Base-by-base conservation (phyloP, 768 basidiomycete species). In the Suillus clintonianus region DNA sequence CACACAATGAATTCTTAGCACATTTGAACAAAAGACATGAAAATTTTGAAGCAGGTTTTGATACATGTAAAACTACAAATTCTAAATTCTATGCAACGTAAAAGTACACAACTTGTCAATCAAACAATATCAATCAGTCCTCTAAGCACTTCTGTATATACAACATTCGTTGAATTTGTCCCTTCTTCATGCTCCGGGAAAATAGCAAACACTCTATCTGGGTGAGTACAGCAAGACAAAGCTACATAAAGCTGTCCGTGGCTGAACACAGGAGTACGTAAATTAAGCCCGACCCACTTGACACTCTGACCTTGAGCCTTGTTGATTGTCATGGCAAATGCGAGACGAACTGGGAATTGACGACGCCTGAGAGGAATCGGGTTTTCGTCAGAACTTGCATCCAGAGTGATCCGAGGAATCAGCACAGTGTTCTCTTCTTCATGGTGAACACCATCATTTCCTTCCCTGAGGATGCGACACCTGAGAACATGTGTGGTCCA, bases 211-310 rank as follows among this genome's bases (percentile, higher is more conserved):
- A 55, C 53, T 55, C 53, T 55, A 2, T 8, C 1, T 10, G 54
- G 54, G 22, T 66, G 67, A 53, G 72, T 73, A 41, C 69, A 68
- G 13, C 67, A 57, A 61, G 75, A 77, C 2, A 77, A 62, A 19
- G 71, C 75, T 22, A 79, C 75, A 74, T 80, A 78, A 0, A 80
- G 66, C 60, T 79, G 77, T 10, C 79, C 73, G 73, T 79, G 75
- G 27, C 72, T 64, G 57, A 79, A 79, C 3, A 76, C 70, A 42
- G 70, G 57, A 2, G 53, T 48, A 0, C 68, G 57, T 8, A 80
- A 64, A 42, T 81, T 73, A 0, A 79, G 32, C 2, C 77, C 76
- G 59, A 78, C 74, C 68, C 67, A 51, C 51, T 67, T 68, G 1
- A 77, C 64, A 10, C 71, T 74, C 51, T 80, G 79, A 1, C 79